Base-by-base conservation (phyloP, 495 filamentous ascomycete genomes). In the Penicillium egyptiacum region DNA sequence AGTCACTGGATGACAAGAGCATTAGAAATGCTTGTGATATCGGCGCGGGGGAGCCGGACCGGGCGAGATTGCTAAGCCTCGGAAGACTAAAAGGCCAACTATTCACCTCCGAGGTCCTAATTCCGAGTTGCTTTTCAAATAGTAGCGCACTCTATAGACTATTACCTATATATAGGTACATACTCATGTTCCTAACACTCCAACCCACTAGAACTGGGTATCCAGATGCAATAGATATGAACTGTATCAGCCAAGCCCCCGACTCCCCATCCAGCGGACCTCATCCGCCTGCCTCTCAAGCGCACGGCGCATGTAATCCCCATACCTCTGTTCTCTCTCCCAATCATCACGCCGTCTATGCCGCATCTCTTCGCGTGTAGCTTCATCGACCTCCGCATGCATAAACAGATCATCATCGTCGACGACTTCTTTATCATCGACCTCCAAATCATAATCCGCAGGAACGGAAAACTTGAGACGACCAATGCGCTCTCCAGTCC, bases 231-330 rank as follows among this genome's bases (percentile, higher is more conserved):
- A 35, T n/a, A 48, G 25, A 5, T 23, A 47, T 10, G 43, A 19
- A 51, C 22, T 26, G 12, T n/a, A 53, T 63, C 51, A 69, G 26
- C 64, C 69, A 60, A 87, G 61, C 12, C 88, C 87, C 51, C 92
- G 78, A 33, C 86, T 85, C 53, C 83, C 80, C 66, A 92, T 82
- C 72, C 88, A 91, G 58, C 88, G 77, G 57, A 89, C 88, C 65
- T 94, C 91, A 73, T 92, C 85, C 16, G 90, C 91, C 70, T 95
- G 90, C 66, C 79, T 79, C 72, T 90, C 83, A 55, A 96, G 70
- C 11, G 88, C 90, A 50, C 79, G 75, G 51, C 90, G 81, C 89
- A 96, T 92, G 60, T 72, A 81, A 46, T 81, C 75, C 30, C 74
- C 75, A 72, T 92, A 92, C 62, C 78, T 78, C 58, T 72, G 70